Conservation (phyloP, 805 yeast species). For the Kodamaea hsintzibuensis region DNA sequence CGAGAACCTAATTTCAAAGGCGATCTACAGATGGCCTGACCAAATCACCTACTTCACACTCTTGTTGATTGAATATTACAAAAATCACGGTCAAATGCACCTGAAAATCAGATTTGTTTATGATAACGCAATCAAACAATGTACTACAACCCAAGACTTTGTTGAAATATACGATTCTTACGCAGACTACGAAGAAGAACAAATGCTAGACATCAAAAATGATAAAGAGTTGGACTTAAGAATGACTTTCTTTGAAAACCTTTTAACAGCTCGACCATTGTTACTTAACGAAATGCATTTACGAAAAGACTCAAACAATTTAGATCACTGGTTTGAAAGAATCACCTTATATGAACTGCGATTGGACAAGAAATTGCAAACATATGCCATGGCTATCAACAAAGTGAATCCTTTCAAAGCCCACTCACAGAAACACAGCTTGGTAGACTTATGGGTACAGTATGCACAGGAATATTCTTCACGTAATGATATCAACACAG, state of each 20-base stretch:
- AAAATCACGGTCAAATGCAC: neutral
- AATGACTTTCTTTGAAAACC: conserved; percentile 50
- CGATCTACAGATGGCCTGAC: conserved; percentile 50
- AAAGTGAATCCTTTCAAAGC: conserved; percentile 60
- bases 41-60: conserved; percentile 52
- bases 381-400: conserved; percentile 66
- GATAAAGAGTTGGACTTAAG: conserved; percentile 41
- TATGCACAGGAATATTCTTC: conserved; percentile 68
- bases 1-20: neutral
- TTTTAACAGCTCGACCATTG: conserved; percentile 58
- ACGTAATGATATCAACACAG: conserved; percentile 55
- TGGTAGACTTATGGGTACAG: conserved; percentile 66
- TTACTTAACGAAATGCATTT: conserved; percentile 67
- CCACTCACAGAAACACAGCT: conserved; percentile 28
- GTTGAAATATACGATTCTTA: conserved; percentile 62
- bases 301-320: conserved; percentile 59
- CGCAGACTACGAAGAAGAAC: conserved; percentile 57
- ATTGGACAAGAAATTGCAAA: conserved; percentile 38
- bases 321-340: conserved; percentile 70
- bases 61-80: conserved; percentile 4
- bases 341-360: conserved; percentile 44
- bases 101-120: conserved; percentile 22
- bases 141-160: conserved; percentile 61
- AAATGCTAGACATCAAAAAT: conserved; percentile 13
- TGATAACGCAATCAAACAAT: conserved; percentile 47